Conservation (phyloP, 192 early-diverging fungal species). For the Coemansia sp. region DNA sequence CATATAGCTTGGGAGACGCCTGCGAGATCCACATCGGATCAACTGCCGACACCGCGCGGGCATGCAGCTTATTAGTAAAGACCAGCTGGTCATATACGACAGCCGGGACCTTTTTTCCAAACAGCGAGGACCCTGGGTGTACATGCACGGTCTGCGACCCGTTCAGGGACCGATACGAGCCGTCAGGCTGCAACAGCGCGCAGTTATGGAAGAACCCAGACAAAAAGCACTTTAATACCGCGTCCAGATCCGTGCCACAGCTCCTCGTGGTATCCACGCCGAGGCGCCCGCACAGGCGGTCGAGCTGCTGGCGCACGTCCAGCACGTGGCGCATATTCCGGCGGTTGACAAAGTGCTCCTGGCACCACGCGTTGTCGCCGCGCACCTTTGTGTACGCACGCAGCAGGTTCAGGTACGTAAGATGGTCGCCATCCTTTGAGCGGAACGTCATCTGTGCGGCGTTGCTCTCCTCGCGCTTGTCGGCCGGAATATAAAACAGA, state of each 20-base stretch:
- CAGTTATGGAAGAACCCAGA: slow-evolving; percentile 89
- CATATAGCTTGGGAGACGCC: slow-evolving; percentile 77
- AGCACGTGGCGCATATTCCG: slow-evolving; percentile 82
- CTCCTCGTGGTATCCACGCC: slow-evolving; percentile 62
- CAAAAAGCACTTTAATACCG: slow-evolving; percentile 81
- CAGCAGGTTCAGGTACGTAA: slow-evolving; percentile 87
- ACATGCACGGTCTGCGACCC: slow-evolving; percentile 72
- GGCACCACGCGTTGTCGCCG: slow-evolving; percentile 85
- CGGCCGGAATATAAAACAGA: slow-evolving; percentile 83
- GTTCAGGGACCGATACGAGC: slow-evolving; percentile 68
- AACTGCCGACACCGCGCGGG: slow-evolving; percentile 77
- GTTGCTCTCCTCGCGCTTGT: slow-evolving; percentile 82
- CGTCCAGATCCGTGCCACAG: slow-evolving; percentile 73
- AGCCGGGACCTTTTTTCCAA: slow-evolving; percentile 71
- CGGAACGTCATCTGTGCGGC: slow-evolving; percentile 80
- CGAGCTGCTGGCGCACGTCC: slow-evolving; percentile 87
- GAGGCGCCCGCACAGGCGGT: slow-evolving; percentile 69
- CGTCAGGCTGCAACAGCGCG: slow-evolving; percentile 83
- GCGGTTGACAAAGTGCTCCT: slow-evolving; percentile 86
- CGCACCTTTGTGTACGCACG: slow-evolving; percentile 72
- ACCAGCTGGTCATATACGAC: slow-evolving; percentile 92
- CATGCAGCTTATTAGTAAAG: slow-evolving; percentile 86
- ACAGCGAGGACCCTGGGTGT: slow-evolving; percentile 86
- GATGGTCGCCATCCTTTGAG: slow-evolving; percentile 86
- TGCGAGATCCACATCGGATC: slow-evolving; percentile 80